Base-by-base conservation (phyloP, 257 asterid genomes). In the Nicotiana noctiflora region DNA sequence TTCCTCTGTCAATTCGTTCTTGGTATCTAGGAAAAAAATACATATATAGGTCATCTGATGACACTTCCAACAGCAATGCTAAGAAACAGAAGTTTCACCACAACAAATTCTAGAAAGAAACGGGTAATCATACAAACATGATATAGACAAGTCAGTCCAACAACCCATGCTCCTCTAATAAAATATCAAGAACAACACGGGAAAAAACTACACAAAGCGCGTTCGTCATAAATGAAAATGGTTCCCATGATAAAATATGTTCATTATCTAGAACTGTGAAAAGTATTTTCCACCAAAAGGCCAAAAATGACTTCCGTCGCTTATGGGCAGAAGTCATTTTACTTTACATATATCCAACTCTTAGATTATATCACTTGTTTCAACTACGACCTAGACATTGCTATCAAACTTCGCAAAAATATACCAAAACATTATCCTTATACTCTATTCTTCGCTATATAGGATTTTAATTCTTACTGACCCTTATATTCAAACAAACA, bases 1-100 rank as follows among this genome's bases (percentile, higher is more conserved):
- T 88, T 93, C 98, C 82, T 84, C 83, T n/a, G 94, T 90, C 91
- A 93, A 81, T 77, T 90, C 97, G 80, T 96, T 96, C 76, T 87
- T 86, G 75, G 98, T 89, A 75, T 90, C 99, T 95, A 92, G 83
- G 84, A 88, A 72, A 84, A 82, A 79, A 64, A 59, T 81, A 87
- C 81, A 68, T 77, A 81, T 10, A 72, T 12, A 51, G 79, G 79
- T 74, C 79, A 49, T 23, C 60, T 74, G 60, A 70, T 23, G 23
- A 23, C 19, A 74, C 27, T 62, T 13, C 44, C 40, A 74, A 4
- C 44, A 17, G 13, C 61, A 74, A 23, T 74, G 40, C 25, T 49
- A 7, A 23, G 79, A 74, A 4, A 74, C 60, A 74, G 79, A 74
- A 14, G 4, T 46, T 19, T 23, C 14, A 74, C 23, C 1, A 13